phyloP scores from a whole-genome alignment of 306 rosid genomes.

The Pueraria montana region DNA sequence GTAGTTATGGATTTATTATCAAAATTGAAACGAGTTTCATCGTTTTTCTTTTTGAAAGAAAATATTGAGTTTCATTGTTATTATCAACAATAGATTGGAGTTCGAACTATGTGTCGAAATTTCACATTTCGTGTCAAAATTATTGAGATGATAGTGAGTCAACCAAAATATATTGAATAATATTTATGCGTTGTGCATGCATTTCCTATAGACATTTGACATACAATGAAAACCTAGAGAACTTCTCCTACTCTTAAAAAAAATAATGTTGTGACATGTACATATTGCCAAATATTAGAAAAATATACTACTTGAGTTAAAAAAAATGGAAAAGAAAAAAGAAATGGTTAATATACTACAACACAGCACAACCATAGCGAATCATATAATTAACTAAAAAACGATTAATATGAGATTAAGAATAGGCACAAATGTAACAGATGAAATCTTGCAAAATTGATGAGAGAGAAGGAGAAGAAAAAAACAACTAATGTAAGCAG shows the following conservation, averaged over 20 bases:
- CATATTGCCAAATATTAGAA: not conserved
- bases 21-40: not conserved
- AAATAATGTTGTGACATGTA: not conserved
- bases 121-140: too few species aligned
- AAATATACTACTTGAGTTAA: too few species aligned
- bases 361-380: constrained; percentile 48
- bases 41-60: too few species aligned
- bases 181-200: not conserved
- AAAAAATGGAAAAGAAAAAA: too few species aligned
- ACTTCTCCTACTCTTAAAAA: not conserved
- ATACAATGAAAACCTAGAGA: not conserved
- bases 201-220: not conserved
- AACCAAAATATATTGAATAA: not conserved
- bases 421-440: constrained; percentile 34
- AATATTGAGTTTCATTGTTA: not conserved
- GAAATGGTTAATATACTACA: too few species aligned
- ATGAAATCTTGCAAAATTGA: constrained; percentile 26
- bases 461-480: not conserved
- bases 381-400: constrained; percentile 37
- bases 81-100: not conserved
- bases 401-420: constrained; percentile 41
- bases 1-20: not conserved
- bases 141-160: not conserved
- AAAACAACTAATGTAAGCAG: constrained; percentile 54
- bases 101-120: not conserved